Conservation (phyloP, 768 basidiomycete species). For the Fomitopsis pulvina region DNA sequence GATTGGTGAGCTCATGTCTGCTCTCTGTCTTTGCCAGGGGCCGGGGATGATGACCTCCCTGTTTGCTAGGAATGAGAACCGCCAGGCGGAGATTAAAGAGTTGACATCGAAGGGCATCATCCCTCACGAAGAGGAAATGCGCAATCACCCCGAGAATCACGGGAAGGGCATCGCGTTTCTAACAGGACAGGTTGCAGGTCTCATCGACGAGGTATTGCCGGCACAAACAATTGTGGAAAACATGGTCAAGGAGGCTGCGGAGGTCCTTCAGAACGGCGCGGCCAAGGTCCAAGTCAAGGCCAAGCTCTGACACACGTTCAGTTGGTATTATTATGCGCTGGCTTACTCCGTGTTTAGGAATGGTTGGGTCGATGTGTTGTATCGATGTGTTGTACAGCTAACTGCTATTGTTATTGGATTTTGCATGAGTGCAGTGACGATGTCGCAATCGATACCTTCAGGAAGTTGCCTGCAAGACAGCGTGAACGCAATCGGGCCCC, state of each 20-base stretch:
- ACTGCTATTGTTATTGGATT: no score
- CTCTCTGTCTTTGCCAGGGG: background rate
- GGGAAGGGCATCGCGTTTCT: conserved; percentile 64
- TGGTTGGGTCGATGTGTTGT: no score
- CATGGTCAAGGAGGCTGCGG: conserved; percentile 61
- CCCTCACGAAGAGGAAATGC: conserved; percentile 63
- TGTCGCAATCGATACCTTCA: no score
- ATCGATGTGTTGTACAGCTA: no score
- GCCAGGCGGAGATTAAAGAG: conserved; percentile 74
- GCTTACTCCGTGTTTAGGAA: no score
- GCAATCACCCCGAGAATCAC: conserved; percentile 78
- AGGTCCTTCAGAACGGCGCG: conserved; percentile 36
- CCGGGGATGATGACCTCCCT: background rate
- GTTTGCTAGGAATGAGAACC: conserved; percentile 61
- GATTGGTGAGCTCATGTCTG: conserved; percentile 52
- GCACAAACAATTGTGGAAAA: conserved; percentile 78
- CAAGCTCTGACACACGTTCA: conserved; percentile 44
- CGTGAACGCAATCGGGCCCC: no score
- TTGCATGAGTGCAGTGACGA: no score
- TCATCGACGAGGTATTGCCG: conserved; percentile 71
- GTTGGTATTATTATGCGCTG: no score
- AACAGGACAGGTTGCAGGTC: conserved; percentile 75
- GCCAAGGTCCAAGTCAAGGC: conserved; percentile 36
- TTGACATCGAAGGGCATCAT: conserved; percentile 81
- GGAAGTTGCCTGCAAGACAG: no score